These are phyloP conservation scores for Bipolaris sorokiniana DNA, from an alignment of 2,329 filamentous ascomycete species.

Conservation along the genomic window DNA sequence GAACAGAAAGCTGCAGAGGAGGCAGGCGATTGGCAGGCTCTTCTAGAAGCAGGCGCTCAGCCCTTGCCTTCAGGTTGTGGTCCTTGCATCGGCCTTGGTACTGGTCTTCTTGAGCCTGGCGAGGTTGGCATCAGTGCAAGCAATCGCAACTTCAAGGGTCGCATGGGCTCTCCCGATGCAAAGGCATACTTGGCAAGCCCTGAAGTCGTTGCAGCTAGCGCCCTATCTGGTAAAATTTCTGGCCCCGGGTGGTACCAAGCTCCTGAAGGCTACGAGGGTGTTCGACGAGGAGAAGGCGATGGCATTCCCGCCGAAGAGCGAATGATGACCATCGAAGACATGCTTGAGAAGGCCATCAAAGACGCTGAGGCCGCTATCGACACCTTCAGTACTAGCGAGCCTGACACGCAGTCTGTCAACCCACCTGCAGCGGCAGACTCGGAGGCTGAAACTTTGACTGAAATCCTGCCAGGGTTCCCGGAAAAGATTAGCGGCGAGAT, in stretches of 20 bases:
- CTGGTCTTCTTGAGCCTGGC: constrained; percentile 79
- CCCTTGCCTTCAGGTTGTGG: constrained; percentile 76
- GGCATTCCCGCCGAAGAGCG: constrained; percentile 68
- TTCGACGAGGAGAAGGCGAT: constrained; percentile 73
- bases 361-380: constrained; percentile 70
- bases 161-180: constrained; percentile 81
- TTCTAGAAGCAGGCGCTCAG: constrained; percentile 80
- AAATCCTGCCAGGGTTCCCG: constrained; percentile 85
- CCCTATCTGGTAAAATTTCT: constrained; percentile 72
- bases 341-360: constrained; percentile 72
- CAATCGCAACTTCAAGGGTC: constrained; percentile 90
- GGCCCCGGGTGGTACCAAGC: constrained; percentile 80
- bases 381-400: constrained; percentile 47
- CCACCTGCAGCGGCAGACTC: constrained; percentile 37
- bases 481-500: constrained; percentile 85
- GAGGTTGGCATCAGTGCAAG: constrained; percentile 84
- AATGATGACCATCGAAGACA: constrained; percentile 70
- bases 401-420: constrained; percentile 40
- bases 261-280: constrained; percentile 71
- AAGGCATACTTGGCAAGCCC: constrained; percentile 88
- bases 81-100: constrained; percentile 84
- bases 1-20: constrained; percentile 82
- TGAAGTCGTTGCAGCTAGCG: constrained; percentile 90
- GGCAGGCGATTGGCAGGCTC: constrained; percentile 81
- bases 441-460: constrained; percentile 58